These are phyloP conservation scores for Solanum commersonii DNA, from an alignment of 257 asterid species.

Conservation along the genomic window DNA sequence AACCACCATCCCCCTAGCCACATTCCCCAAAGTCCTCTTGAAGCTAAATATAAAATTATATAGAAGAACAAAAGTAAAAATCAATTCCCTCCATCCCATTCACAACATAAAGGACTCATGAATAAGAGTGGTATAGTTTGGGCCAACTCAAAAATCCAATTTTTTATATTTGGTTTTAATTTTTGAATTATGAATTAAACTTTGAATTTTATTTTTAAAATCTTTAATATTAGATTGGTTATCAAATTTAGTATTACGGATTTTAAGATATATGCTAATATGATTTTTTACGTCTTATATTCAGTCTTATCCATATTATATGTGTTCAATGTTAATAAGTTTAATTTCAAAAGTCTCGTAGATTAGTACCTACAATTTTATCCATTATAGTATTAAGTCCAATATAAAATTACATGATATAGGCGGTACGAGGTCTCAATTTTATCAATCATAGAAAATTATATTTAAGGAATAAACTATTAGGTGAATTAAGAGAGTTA, in stretches of 20 bases:
- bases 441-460: not conserved
- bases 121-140: not conserved
- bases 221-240: too few relatives aligned
- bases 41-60: not conserved
- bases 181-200: too few relatives aligned
- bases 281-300: too few relatives aligned
- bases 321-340: not conserved
- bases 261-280: too few relatives aligned
- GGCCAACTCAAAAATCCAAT: not conserved
- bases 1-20: not conserved
- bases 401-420: too few relatives aligned
- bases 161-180: not conserved
- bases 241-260: too few relatives aligned
- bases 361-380: too few relatives aligned
- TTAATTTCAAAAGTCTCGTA: not conserved
- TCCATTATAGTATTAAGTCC: not conserved
- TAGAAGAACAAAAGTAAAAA: not conserved
- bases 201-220: not conserved
- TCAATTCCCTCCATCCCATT: not conserved
- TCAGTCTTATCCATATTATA: not conserved
- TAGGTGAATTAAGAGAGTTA: not conserved
- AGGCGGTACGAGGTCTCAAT: not conserved
- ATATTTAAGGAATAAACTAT: not conserved
- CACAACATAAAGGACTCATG: not conserved
- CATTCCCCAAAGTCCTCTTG: not conserved